Evolutionary conservation across 176 grass and related monocot species (phyloP), one percentile per base, ranked within the genome.

Genomic region (Ensete ventricosum): DNA sequence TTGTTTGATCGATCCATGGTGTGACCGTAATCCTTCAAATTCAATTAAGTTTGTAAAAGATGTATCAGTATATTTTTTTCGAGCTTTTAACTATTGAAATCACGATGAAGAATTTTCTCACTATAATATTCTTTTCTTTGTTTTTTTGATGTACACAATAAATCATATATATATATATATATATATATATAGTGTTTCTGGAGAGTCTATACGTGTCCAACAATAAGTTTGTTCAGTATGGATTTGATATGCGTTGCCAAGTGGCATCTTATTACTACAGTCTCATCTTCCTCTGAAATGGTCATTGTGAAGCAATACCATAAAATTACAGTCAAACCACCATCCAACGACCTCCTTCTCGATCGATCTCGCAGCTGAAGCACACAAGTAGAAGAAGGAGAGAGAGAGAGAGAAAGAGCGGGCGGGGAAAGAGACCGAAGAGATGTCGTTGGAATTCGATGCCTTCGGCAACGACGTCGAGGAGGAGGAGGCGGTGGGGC

Each of bases 361-460:
- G 14, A 49, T 14, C 66, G 26, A 34, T 9, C 29, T 50, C 9
- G 21, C 52, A 19, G 27, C 7, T 17, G 63, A 69, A 50, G 29
- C 21, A n/a, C 8, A n/a, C 3, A 49, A 48, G 14, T 9, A 43
- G 25, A 26, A 69, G 14, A 49, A 14, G 48, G 25, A 8, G 65
- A 68, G 27, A 9, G 5, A 27, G 3, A 48, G 29, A 50, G 9
- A 1, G 26, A 13, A 2, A 17, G 2, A 17, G 34, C 27, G 2
- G 2, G 12, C 68, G 17, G n/a, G n/a, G 29, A n/a, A 2, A 69
- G 23, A 20, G 11, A 65, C 49, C 66, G 34, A 48, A 9, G 29
- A 19, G 66, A 73, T 73, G 71, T 53, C 71, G n/a, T 73, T 52
- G 8, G 71, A 24, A 10, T 73, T 73, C 71, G 71, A 73, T 25